These are phyloP conservation scores for Xylaria sp. DNA, from an alignment of 2,329 filamentous ascomycete species.

Conservation along the genomic window DNA sequence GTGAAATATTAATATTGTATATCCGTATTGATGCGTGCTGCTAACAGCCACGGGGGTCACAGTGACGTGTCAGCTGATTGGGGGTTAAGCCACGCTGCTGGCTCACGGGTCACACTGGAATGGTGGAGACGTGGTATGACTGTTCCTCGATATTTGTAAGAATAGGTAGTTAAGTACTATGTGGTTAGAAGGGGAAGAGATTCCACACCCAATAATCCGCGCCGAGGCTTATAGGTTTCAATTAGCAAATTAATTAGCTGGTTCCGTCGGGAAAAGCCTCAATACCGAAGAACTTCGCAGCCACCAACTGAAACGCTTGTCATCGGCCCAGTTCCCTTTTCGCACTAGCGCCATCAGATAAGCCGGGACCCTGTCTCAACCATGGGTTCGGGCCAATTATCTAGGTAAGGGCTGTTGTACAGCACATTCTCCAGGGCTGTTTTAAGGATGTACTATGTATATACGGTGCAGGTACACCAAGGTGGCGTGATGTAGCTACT, in stretches of 20 bases:
- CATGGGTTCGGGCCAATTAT: constrained; percentile 8
- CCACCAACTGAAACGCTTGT: constrained; percentile 10
- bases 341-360: constrained; percentile 37
- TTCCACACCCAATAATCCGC: not conserved
- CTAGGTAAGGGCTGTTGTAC: not conserved
- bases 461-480: not conserved
- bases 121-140: constrained; percentile 29
- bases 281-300: constrained; percentile 9
- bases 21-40: not conserved
- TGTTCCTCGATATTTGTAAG: constrained; percentile 14
- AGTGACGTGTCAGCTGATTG: constrained; percentile 36
- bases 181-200: not conserved
- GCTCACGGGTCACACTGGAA: not conserved
- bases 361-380: not conserved
- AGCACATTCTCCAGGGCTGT: not conserved
- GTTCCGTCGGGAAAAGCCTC: constrained; percentile 11
- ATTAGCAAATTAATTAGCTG: constrained; percentile 1
- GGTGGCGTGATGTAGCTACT: not conserved
- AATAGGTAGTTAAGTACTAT: not conserved
- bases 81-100: not conserved
- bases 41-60: constrained; percentile 17
- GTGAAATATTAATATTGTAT: not conserved
- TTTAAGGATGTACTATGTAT: not conserved
- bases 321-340: not conserved
- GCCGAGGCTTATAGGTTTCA: constrained; percentile 7